Base-by-base conservation (phyloP, 805 yeast genomes). In the Metschnikowia drakensbergensis region DNA sequence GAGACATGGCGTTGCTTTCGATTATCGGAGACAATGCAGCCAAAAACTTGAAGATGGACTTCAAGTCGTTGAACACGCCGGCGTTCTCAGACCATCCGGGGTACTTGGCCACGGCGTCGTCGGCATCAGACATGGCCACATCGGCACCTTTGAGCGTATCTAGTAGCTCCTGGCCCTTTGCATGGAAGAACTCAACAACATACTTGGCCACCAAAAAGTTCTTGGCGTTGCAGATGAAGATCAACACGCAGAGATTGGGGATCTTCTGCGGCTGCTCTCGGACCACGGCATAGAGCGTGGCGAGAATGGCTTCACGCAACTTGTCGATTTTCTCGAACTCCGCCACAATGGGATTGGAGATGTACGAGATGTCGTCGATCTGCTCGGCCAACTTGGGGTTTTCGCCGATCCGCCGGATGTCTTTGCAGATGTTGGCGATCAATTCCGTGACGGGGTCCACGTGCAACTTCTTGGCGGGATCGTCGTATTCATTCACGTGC, bases 201-300 rank as follows among this genome's bases (percentile, higher is more conserved):
- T 79, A 78, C 55, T 81, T 80, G 44, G 95, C 92, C 37, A 88
- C 82, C 34, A 78, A 70, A 32, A 79, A 76, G 64, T 81, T 82
- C 50, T 77, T 76, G 25, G 85, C 72, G 66, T 86, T 84, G 41
- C 88, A 82, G 23, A 83, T 71, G 58, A 84, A 76, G 4, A 90
- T 68, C 54, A 89, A 72, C 6, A 83, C 81, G 27, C 89, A 78
- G 49, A 92, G 66, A n/a, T 83, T 78, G 10, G 84, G 81, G 50
- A 85, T 79, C 63, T 91, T 94, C 54, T 91, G 96, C 0, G 99
- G 98, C 65, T 92, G 97, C 65, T 94, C 98, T 28, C 79, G 67
- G 8, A 85, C 74, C 38, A 87, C 77, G 2, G 96, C 88, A 47
- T 77, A 76, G 26, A 90, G 61, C 2, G 88, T 86, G 42, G 76